Base-by-base conservation (phyloP, 257 asterid genomes). In the Linaria vulgaris region DNA sequence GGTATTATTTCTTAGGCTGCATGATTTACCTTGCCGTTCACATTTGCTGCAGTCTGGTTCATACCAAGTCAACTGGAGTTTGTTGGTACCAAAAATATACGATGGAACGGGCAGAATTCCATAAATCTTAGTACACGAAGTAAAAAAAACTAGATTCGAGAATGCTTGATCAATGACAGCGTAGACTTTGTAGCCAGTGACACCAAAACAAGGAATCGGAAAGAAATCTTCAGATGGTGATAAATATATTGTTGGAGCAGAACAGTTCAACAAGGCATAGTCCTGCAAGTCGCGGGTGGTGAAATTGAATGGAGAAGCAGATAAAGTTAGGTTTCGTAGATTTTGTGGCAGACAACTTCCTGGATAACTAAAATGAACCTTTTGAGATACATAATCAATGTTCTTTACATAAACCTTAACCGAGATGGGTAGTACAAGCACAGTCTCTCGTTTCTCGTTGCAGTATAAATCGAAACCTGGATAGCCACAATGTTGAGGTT, bases 41-140 rank as follows among this genome's bases (percentile, higher is more conserved):
- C 59, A 53, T 3, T 3, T 12, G 10, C 41, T n/a, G n/a, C 59
- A 53, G 13, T 8, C 39, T 21, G 59, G 59, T 24, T 24, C 39
- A 3, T 15, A 21, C 59, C 59, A 53, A 9, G 17, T 12, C 59
- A 53, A 47, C 22, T n/a, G 10, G 21, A 47, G 21, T 9, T 1
- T 2, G 3, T 20, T 47, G 8, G 23, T 23, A n/a, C 14, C 9
- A 34, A 47, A 47, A 9, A n/a, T 20, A 47, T 3, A 1, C 19
- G 6, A 15, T 20, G 53, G 53, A 72, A 79, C 77, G 19, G 49
- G 37, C 2, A 79, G 72, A 45, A 82, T 25, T 9, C 63, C 47
- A 13, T 67, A 58, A 64, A 74, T 31, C n/a, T 46, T 78, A 16
- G 71, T 74, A 65, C 96, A 88, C 1, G 85, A 70, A 12, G 66